Evolutionary conservation across 2,329 filamentous ascomycete species (phyloP), one percentile per base, ranked within the genome.

Genomic region (Apiospora saccharicola): DNA sequence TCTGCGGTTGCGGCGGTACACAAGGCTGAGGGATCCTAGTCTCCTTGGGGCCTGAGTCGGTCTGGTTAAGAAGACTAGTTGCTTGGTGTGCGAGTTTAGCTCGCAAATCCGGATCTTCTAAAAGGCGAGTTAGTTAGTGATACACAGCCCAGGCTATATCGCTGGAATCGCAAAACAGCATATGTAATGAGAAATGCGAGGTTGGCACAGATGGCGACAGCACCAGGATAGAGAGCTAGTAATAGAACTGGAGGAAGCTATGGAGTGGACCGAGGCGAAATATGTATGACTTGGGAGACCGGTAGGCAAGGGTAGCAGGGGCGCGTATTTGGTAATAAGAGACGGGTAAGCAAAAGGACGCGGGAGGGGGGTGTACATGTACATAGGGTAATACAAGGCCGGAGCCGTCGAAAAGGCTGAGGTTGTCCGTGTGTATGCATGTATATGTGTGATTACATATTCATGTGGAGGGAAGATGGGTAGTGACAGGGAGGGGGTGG

Each of bases 401-500:
- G 76, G 77, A 76, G 75, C 74, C 74, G 73, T 77, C 75, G 70
- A 76, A 78, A 78, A 76, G 73, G 67, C 67, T 71, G 77, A 75
- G 76, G 78, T 77, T 74, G 77, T 76, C 74, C 76, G 74, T 75
- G 75, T 74, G 76, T 73, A 76, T 77, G 75, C 77, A 75, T n/a
- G 34, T 64, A 64, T 41, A 34, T 41, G 77, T 73, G 74, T 79
- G 78, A 80, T 80, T 80, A 80, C 78, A 80, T 80, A 77, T 77
- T 75, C 72, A 74, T 73, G 46, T 51, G 68, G 46, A 51, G 46
- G 74, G 73, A 72, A 77, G 76, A 80, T 75, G 78, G 77, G 75
- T 74, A 57, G 19, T 34, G 73, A 57, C 70, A 75, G 72, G 74
- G 69, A 68, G 67, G 71, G 73, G 51, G 49, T 71, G 74, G 70